These are phyloP conservation scores for Pyrenophora tritici-repentis DNA, from an alignment of 2,329 filamentous ascomycete genomes.

Conservation along the genomic window DNA sequence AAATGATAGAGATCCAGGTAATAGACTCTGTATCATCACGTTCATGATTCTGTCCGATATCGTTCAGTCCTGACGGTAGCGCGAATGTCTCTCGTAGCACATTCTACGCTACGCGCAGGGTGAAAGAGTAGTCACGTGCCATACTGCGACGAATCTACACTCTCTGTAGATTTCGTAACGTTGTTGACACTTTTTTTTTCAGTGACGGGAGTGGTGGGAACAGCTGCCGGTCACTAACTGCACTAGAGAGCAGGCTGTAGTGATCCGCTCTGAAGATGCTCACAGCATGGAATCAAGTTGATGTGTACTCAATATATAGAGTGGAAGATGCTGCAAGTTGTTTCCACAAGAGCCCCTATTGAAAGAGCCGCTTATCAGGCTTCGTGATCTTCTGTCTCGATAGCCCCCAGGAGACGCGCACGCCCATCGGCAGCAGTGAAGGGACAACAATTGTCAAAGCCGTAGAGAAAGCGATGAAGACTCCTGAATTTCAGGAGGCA, in stretches of 20 bases:
- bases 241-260: conserved; percentile 24
- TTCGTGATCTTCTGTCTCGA: too few relatives aligned
- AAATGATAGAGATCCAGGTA: conserved; percentile 29
- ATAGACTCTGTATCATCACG: conserved; percentile 6
- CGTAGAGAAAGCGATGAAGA: conserved; percentile 40
- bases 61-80: conserved; percentile 27
- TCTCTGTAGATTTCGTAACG: conserved; percentile 21
- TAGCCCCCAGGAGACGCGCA: not conserved
- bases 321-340: conserved; percentile 17
- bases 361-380: too few relatives aligned
- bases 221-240: conserved; percentile 33
- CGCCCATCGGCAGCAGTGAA: conserved; percentile 23
- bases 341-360: not conserved
- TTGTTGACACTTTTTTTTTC: conserved; percentile 25
- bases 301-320: conserved; percentile 30
- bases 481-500: conserved; percentile 50
- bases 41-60: conserved; percentile 1
- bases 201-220: conserved; percentile 18
- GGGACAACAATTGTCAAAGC: conserved; percentile 22
- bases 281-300: conserved; percentile 33
- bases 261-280: conserved; percentile 21
- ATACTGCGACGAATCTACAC: conserved; percentile 30
- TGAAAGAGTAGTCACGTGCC: conserved; percentile 26
- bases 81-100: conserved; percentile 27
- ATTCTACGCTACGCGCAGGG: conserved; percentile 21